Evolutionary conservation across 2,329 filamentous ascomycete genomes (phyloP), one percentile per base, ranked within the genome.

Genomic region (Chaetomium strumarium): DNA sequence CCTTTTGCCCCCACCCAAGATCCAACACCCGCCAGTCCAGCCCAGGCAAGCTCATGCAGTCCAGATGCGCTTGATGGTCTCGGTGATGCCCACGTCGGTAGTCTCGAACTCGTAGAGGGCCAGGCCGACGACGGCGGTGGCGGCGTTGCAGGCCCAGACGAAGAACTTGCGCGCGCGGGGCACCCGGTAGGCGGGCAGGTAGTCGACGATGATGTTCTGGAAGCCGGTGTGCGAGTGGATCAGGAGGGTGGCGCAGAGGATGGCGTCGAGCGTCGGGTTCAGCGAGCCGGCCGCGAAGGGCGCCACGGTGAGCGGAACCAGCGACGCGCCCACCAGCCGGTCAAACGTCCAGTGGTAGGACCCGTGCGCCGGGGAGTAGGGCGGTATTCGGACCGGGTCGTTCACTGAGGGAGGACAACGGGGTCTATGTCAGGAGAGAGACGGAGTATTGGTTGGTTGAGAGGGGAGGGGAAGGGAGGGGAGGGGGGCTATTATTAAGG

Each of bases 341-440:
- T 99, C 93, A 66, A 96, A 96, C 55, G 87, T 88, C 93, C 93
- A 99, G 81, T 99, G 93, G 78, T 97, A 99, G 72, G 88, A 95
- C 64, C 93, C 93, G 75, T 99, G 89, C 51, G 83, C 76, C 39
- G 92, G 84, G 62, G 80, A 82, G 49, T 88, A 73, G 19, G 80
- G 68, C 42, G 90, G 91, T 20, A 96, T 72, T 37, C 81, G 82
- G 31, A 81, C 87, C 51, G 93, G 82, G 66, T 97, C 91, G 74
- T 99, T 99, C 68, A 91, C 90, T 86, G 65, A 24, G 7, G 58
- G 56, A n/a, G n/a, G n/a, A 40, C 31, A n/a, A n/a, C 19, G 34
- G 8, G n/a, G 12, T 14, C 19, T 20, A 12, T 13, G 14, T 14
- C 34, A 37, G 34, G 13, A 8, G 34, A n/a, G 34, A 14, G 33